These are phyloP conservation scores for Polytrichum commune DNA, from an alignment of 225 moss, liverwort and hornwort species.

Conservation along the genomic window DNA sequence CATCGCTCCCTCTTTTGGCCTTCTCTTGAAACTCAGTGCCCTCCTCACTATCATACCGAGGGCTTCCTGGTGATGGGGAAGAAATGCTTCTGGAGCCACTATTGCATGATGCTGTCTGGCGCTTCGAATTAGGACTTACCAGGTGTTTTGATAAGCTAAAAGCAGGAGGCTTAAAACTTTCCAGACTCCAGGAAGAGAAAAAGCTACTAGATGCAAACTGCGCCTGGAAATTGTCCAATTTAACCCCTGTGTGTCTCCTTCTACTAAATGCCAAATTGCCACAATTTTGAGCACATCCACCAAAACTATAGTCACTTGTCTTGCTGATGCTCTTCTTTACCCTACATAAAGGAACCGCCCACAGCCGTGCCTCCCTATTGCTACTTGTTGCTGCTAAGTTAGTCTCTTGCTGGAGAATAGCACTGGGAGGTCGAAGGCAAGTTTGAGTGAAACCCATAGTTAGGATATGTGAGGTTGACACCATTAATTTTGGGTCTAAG, in stretches of 20 bases:
- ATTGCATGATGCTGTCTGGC: conserved; percentile 4
- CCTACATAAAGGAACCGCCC: conserved; percentile 13
- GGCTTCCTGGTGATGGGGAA: conserved; percentile 23
- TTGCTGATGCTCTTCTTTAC: conserved; percentile 6
- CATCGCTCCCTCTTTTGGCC: conserved; percentile 1
- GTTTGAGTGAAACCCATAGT: too few relatives aligned
- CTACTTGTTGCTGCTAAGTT: conserved; percentile 2
- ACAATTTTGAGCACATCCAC: conserved; percentile 10
- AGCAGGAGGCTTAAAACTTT: conserved; percentile 14
- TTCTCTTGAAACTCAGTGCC: conserved; percentile 12
- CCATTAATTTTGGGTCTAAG: too few relatives aligned
- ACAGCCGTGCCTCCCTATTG: conserved; percentile 15
- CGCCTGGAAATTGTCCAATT: not conserved
- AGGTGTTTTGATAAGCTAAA: conserved; percentile 27
- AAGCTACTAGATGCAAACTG: conserved; percentile 5
- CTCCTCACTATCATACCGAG: conserved; percentile 23
- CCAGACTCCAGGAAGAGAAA: conserved; percentile 4
- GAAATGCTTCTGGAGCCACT: conserved; percentile 20
- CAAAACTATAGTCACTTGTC: conserved; percentile 4
- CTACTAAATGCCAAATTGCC: conserved; percentile 13
- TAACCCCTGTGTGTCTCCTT: conserved; percentile 1
- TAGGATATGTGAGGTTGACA: too few relatives aligned
- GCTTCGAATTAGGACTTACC: too few relatives aligned
- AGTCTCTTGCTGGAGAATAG: too few relatives aligned
- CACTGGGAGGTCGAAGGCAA: too few relatives aligned